phyloP scores from a whole-genome alignment of 1,284 basidiomycete species.

The Sanghuangporus weigelae region DNA sequence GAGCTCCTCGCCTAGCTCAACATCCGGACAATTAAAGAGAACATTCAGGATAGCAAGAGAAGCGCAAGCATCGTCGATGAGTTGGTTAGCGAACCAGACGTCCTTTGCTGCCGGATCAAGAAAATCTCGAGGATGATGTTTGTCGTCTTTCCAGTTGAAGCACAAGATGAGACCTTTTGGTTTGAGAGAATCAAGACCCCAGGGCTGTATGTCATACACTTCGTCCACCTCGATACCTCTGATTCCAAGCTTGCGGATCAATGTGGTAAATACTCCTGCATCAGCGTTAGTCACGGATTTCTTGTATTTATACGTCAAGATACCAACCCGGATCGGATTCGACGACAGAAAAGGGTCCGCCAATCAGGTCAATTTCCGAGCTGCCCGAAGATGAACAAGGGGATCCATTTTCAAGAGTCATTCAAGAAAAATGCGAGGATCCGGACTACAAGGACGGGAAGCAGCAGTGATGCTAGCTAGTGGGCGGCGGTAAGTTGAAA shows the following conservation, averaged over 20 bases:
- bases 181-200: slow-evolving; percentile 51
- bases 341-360: slow-evolving; percentile 53
- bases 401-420: background rate
- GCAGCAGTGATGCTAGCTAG: background rate
- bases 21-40: slow-evolving; percentile 45
- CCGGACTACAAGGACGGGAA: background rate
- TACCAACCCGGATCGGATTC: slow-evolving; percentile 55
- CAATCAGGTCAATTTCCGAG: slow-evolving; percentile 38
- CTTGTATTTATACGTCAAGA: background rate
- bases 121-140: slow-evolving; percentile 40
- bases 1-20: slow-evolving; percentile 44
- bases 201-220: slow-evolving; percentile 56
- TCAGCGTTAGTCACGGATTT: background rate
- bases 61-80: slow-evolving; percentile 60
- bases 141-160: slow-evolving; percentile 48
- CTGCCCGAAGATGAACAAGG: background rate
- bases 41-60: slow-evolving; percentile 58
- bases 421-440: background rate
- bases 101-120: slow-evolving; percentile 47
- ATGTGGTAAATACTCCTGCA: slow-evolving; percentile 51
- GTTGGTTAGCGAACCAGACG: slow-evolving; percentile 63
- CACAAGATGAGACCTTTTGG: slow-evolving; percentile 56
- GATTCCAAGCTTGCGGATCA: slow-evolving; percentile 48
- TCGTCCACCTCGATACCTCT: slow-evolving; percentile 48
- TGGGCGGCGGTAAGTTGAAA: background rate